Base-by-base conservation (phyloP, 2,329 filamentous ascomycete species). In the Aspergillus tanneri region DNA sequence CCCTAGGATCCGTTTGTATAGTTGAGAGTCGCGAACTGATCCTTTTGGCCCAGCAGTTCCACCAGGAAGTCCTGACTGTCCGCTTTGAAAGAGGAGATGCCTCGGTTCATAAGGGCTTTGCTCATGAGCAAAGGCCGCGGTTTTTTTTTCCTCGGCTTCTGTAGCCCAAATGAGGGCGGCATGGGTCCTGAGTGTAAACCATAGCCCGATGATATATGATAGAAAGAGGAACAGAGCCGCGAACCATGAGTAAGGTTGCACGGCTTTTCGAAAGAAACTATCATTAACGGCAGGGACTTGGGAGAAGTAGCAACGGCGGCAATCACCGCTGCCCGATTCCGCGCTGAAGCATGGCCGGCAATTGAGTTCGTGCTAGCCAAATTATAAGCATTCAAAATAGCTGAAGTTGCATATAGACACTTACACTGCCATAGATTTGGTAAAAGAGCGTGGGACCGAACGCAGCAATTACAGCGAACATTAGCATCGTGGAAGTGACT, bases 361-460 rank as follows among this genome's bases (percentile, higher is more conserved):
- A 63, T 90, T 93, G 43, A 99, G 81, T 72, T 99, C 90, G 65
- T 99, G 93, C 82, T 85, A 65, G 11, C 45, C 32, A 16, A 58
- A 78, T 74, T 54, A 57, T 44, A 27, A 34, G 22, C 21, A 40
- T 28, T 50, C 24, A 46, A 22, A 27, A 12, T 18, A n/a, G 34
- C 28, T 14, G 45, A 27, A 25, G 5, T 22, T 23, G 12, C 6
- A 12, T 8, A 3, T 35, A 9, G 27, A 24, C 18, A 75, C 80
- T 74, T 74, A 85, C 82, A 40, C 90, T 96, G 59, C 93, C 95
- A 69, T 97, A 97, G 54, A 99, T 96, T 65, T 99, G 92, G 72
- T 97, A 99, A 73, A 99, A 99, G 11, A 99, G 75, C 0, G 93
- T 99, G 2, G 93, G 93, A 0, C 92, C 87, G 70, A 99, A 99